Evolutionary conservation across 805 yeast species (phyloP).

Genomic region (Candida odintsovae): DNA sequence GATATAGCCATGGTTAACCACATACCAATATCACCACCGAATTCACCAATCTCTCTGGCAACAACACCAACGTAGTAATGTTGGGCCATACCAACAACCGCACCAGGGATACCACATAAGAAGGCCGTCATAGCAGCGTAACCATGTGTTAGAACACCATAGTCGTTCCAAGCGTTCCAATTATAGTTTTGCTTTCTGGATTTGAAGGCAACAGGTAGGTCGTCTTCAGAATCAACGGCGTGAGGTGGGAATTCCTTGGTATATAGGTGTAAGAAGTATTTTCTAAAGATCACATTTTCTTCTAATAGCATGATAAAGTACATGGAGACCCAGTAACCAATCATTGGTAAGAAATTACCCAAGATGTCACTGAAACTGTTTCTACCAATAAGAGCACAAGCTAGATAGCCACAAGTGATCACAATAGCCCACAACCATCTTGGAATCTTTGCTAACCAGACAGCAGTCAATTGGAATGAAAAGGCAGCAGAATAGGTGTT

Average conservation of each 20-base stretch:
- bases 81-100: constrained; percentile 84
- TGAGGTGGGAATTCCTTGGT: constrained; percentile 35
- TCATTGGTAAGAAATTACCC: constrained; percentile 83
- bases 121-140: constrained; percentile 66
- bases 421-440: constrained; percentile 72
- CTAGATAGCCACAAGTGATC: constrained; percentile 57
- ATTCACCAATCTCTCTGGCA: constrained; percentile 56
- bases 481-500: constrained; percentile 81
- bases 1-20: constrained; percentile 73
- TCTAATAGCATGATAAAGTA: constrained; percentile 66
- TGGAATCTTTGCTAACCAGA: constrained; percentile 53
- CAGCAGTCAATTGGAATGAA: constrained; percentile 62
- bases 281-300: constrained; percentile 69
- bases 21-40: constrained; percentile 79
- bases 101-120: constrained; percentile 70
- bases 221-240: constrained; percentile 1
- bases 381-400: constrained; percentile 72
- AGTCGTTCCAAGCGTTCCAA: constrained; percentile 71
- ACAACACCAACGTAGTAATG: constrained; percentile 77
- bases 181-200: constrained; percentile 47
- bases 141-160: constrained; percentile 56
- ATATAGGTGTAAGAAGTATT: constrained; percentile 35
- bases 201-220: constrained; percentile 11
- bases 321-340: constrained; percentile 87
- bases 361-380: constrained; percentile 66